These are phyloP conservation scores for Podila epicladia DNA, from an alignment of 192 early-diverging fungal genomes.

Conservation along the genomic window DNA sequence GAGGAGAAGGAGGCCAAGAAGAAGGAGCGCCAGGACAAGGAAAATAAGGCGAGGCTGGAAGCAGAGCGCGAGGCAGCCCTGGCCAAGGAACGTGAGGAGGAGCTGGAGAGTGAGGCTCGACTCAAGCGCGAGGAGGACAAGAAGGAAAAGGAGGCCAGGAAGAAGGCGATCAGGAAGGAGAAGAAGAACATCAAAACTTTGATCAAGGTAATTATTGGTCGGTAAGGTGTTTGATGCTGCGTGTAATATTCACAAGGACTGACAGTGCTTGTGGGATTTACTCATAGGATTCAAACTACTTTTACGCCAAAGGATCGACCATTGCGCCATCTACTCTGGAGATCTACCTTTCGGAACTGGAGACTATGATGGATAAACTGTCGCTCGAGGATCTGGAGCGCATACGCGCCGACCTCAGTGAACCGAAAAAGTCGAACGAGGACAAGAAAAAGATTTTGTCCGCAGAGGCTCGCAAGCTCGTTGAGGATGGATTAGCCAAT, in stretches of 20 bases:
- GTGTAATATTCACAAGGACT: background rate
- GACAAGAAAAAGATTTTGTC: constrained; percentile 44
- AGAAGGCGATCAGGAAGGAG: constrained; percentile 73
- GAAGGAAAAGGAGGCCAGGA: constrained; percentile 60
- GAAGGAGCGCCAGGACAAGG: constrained; percentile 63
- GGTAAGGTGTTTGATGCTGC: background rate
- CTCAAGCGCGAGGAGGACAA: constrained; percentile 65
- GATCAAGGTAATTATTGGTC: constrained; percentile 42
- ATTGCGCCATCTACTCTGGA: constrained; percentile 36
- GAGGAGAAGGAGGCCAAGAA: constrained; percentile 75
- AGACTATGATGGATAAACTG: constrained; percentile 64
- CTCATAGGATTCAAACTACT: constrained; percentile 53
- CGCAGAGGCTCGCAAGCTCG: constrained; percentile 36
- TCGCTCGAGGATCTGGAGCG: constrained; percentile 49
- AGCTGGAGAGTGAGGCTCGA: constrained; percentile 54
- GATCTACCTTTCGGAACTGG: constrained; percentile 60
- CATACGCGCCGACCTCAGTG: constrained; percentile 45
- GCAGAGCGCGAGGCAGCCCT: constrained; percentile 42
- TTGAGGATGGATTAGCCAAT: constrained; percentile 30
- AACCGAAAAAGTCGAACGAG: constrained; percentile 13
- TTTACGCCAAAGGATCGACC: constrained; percentile 28
- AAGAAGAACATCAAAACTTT: constrained; percentile 75
- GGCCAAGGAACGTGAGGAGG: constrained; percentile 50
- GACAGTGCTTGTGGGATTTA: background rate
- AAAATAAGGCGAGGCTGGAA: constrained; percentile 49